Percentiles rank a stretch among this genome's conserved stretches.
Conservation (phyloP, 371 early-diverging fungal species). For the Funneliformis caledonium region DNA sequence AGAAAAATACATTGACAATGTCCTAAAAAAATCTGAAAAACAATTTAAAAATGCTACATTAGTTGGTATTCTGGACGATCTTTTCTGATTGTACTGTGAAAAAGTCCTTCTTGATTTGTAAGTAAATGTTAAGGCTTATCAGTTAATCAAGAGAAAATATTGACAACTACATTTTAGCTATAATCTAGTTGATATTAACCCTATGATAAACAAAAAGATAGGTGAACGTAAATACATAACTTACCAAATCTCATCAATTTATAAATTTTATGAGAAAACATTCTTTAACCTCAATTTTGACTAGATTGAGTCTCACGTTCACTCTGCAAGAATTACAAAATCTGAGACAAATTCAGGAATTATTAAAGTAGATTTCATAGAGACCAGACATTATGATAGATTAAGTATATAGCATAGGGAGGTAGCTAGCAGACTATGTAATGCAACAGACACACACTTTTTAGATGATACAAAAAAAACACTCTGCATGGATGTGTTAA, state of each 20-base stretch:
- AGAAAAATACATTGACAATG: too few relatives aligned
- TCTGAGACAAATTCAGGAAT: slow-evolving; percentile 15
- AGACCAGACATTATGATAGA: background rate
- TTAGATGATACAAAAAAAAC: slow-evolving; percentile 28
- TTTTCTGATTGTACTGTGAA: slow-evolving; percentile 30
- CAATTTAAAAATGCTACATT: too few relatives aligned
- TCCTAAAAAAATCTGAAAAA: too few relatives aligned
- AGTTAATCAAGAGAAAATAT: background rate
- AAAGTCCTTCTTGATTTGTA: slow-evolving; percentile 37
- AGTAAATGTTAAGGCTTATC: slow-evolving; percentile 9
- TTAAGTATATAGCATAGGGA: slow-evolving; percentile 10
- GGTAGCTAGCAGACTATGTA: slow-evolving; percentile 31
- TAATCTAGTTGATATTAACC: slow-evolving; percentile 27
- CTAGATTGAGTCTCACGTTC: slow-evolving; percentile 1
- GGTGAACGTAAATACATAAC: slow-evolving; percentile 28
- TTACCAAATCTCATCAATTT: slow-evolving; percentile 36
- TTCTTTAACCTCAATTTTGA: slow-evolving; percentile 27
- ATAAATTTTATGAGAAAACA: slow-evolving; percentile 34
- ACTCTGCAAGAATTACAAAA: slow-evolving; percentile 29
- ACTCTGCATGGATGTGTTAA: slow-evolving; percentile 3
- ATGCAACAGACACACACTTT: background rate
- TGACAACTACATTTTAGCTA: slow-evolving; percentile 25
- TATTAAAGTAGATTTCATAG: slow-evolving; percentile 15
- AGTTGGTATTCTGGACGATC: background rate
- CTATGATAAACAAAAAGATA: slow-evolving; percentile 28